phyloP scores from a whole-genome alignment of 352 stramenopile genomes.

The Phytopythium kandeliae region DNA sequence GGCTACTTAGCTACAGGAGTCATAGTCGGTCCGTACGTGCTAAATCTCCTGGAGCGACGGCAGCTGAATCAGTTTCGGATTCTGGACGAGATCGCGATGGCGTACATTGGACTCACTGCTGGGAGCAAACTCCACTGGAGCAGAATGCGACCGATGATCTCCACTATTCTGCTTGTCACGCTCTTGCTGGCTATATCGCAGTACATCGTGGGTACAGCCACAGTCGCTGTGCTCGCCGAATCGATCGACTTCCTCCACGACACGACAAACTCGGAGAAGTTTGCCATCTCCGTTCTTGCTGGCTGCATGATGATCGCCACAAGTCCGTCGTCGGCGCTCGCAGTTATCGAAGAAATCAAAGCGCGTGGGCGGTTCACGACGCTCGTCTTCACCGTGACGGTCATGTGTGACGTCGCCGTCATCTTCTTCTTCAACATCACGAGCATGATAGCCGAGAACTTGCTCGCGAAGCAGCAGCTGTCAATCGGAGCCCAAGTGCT shows the following conservation, averaged over 20 bases:
- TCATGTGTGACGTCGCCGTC: constrained; percentile 67
- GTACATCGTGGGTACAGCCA: constrained; percentile 61
- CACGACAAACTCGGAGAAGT: constrained; percentile 50
- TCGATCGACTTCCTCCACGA: constrained; percentile 63
- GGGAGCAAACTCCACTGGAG: constrained; percentile 62
- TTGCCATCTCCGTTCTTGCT: constrained; percentile 53
- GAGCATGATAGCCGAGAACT: constrained; percentile 60
- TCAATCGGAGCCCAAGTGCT: constrained; percentile 19
- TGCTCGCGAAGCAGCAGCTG: constrained; percentile 44
- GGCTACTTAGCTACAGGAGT: constrained; percentile 66
- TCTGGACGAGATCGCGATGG: constrained; percentile 59
- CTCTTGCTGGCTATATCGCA: constrained; percentile 46
- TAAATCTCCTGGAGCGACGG: constrained; percentile 38
- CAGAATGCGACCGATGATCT: constrained; percentile 55
- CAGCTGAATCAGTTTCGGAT: constrained; percentile 49
- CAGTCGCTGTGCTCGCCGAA: constrained; percentile 46
- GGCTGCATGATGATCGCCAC: constrained; percentile 72
- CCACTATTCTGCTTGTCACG: constrained; percentile 47
- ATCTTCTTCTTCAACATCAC: constrained; percentile 75
- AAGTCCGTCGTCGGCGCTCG: constrained; percentile 56
- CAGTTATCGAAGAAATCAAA: constrained; percentile 63
- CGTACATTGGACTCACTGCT: constrained; percentile 58
- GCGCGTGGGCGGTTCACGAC: constrained; percentile 65
- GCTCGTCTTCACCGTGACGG: constrained; percentile 57
- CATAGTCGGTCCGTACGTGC: constrained; percentile 54